Evolutionary conservation across 2,329 filamentous ascomycete species (phyloP).

Genomic region (Dothistroma septosporum): DNA sequence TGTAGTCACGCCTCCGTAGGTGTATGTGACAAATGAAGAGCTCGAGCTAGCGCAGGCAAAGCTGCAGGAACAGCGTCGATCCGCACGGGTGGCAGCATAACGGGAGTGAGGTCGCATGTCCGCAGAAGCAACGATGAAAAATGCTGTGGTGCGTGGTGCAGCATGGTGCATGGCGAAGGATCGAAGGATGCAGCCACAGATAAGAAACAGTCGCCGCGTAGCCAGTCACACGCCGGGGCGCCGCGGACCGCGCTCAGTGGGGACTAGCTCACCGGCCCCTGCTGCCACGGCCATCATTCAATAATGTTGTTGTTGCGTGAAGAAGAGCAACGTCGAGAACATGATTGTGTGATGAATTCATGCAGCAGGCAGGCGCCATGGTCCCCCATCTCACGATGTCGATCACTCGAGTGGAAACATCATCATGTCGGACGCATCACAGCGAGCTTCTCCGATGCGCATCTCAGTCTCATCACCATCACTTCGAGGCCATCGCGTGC

Average conservation of each 20-base stretch:
- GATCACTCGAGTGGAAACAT: too few species aligned
- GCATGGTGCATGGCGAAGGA: neutral
- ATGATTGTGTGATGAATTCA: too few species aligned
- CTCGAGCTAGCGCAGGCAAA: neutral
- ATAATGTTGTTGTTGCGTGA: too few species aligned
- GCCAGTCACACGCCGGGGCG: neutral
- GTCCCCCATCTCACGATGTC: too few species aligned
- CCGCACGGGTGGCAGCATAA: neutral
- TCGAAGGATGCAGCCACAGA: neutral
- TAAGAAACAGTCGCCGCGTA: neutral
- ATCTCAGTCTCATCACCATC: neutral
- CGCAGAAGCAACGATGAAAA: neutral
- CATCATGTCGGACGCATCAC: neutral
- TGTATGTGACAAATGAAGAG: neutral
- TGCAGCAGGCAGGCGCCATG: too few species aligned
- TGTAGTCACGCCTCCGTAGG: neutral
- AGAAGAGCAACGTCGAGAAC: neutral
- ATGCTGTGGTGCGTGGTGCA: neutral
- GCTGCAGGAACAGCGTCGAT: neutral
- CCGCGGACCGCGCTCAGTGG: neutral
- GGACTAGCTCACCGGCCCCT: neutral
- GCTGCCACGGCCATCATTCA: neutral
- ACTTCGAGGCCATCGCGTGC: neutral
- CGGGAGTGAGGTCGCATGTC: neutral
- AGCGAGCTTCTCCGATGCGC: neutral